Evolutionary conservation across 371 early-diverging fungal species (phyloP), one percentile per base, ranked within the genome.

Genomic region (Apophysomyces ossiformis): DNA sequence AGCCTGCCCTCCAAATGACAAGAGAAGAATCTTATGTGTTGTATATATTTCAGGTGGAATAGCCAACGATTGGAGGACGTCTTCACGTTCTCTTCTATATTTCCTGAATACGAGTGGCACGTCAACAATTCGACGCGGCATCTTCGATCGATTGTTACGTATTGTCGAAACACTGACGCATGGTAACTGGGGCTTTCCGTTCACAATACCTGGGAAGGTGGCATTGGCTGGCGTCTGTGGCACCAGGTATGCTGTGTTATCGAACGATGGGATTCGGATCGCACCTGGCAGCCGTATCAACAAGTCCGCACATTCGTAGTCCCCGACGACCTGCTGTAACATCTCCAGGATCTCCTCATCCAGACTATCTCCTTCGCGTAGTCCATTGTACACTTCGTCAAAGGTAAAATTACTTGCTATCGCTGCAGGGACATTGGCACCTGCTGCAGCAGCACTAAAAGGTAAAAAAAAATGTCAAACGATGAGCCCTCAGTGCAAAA

Each of bases 371-470:
- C 86, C 85, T 58, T 86, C 86, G 18, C 85, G 75, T n/a, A 87
- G 68, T 35, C 84, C 86, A 0, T 76, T 78, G 63, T 89, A 90
- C 0, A 93, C 90, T 66, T 89, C 88, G 45, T 93, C 93, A 71
- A 91, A 93, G 1, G 92, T 88, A 61, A 93, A 93, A 64, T 93
- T 93, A 37, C 90, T 88, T n/a, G 90, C 85, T 45, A 90, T 75
- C 35, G 86, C 81, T 8, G 89, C 83, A 1, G 90, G 91, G 21
- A 92, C 85, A 12, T 85, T 83, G 21, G 75, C 84, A 21, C 70
- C 74, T 13, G 70, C 70, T 37, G 88, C 88, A 35, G 88, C 88
- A n/a, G 85, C 86, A 67, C 88, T 88, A 64, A 38, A 66, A 41
- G 16, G 8, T 39, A 39, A 58, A 13, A 41, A 11, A 56, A 54